A percentile compares a stretch with the other conserved stretches of the same genome.
These are phyloP conservation scores for Eucalyptus victrix DNA, from an alignment of 345 rosid genomes.

Conservation along the genomic window DNA sequence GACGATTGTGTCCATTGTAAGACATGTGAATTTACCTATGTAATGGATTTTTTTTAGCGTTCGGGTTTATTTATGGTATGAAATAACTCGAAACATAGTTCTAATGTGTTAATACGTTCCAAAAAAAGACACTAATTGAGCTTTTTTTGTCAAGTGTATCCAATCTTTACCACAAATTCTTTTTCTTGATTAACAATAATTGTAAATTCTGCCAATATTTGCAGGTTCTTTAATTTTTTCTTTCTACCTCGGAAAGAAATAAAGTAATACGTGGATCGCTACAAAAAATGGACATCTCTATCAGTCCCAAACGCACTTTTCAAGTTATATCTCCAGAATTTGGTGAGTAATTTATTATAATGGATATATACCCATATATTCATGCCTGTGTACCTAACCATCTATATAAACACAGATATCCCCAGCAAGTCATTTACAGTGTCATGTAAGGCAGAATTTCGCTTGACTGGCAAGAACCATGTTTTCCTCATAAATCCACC, in stretches of 20 bases:
- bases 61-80: neutral
- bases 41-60: too few species aligned
- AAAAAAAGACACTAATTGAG: too few species aligned
- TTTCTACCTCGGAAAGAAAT: too few species aligned
- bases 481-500: neutral
- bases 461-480: neutral
- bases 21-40: too few species aligned
- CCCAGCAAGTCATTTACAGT: neutral
- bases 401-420: neutral
- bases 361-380: neutral
- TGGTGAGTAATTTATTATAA: neutral
- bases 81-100: too few species aligned
- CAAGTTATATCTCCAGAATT: neutral
- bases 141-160: too few species aligned
- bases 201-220: too few species aligned
- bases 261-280: neutral
- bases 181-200: too few species aligned
- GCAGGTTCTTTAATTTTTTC: too few species aligned
- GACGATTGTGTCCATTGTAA: fast-evolving
- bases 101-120: too few species aligned
- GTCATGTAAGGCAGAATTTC: neutral
- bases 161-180: too few species aligned
- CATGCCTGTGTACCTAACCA: neutral
- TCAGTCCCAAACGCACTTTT: neutral
- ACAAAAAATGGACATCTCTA: neutral